Conservation (phyloP, 805 yeast genomes). For the Ogataea polymorpha region DNA sequence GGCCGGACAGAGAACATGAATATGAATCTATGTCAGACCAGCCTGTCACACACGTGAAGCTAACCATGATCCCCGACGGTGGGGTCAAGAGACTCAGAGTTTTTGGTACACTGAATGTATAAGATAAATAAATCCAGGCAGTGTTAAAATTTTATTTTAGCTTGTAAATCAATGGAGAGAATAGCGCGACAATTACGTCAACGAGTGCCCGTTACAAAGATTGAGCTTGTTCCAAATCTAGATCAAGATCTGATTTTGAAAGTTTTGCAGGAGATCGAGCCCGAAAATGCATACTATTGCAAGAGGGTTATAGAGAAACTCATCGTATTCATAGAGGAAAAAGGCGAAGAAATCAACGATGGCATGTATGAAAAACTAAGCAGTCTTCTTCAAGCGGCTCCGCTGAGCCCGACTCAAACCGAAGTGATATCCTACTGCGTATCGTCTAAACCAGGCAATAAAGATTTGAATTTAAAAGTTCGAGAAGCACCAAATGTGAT, state of each 20-base stretch:
- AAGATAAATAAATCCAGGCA: slow-evolving; percentile 1
- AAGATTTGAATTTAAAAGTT: slow-evolving; percentile 32
- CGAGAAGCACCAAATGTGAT: slow-evolving; percentile 62
- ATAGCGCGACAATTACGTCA: slow-evolving; percentile 25
- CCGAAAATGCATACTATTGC: slow-evolving; percentile 50
- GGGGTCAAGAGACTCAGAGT: slow-evolving; percentile 92
- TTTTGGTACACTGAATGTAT: slow-evolving; percentile 48
- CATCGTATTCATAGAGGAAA: slow-evolving; percentile 34
- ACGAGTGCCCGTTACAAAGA: slow-evolving; percentile 26
- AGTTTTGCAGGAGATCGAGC: slow-evolving; percentile 23
- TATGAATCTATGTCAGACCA: slow-evolving; percentile 37
- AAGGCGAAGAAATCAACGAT: slow-evolving; percentile 34
- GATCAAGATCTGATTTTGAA: slow-evolving; percentile 24
- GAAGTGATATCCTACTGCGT: slow-evolving; percentile 39
- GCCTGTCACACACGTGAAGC: slow-evolving; percentile 63
- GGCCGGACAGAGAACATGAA: slow-evolving; percentile 79
- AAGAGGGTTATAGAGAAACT: slow-evolving; percentile 43
- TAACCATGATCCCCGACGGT: slow-evolving; percentile 92
- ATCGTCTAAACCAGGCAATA: slow-evolving; percentile 7
- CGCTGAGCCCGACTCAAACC: slow-evolving; percentile 35
- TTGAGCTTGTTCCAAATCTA: slow-evolving; percentile 7
- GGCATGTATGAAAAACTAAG: slow-evolving; percentile 43
- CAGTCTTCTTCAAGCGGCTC: slow-evolving; percentile 34
- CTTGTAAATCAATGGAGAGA: slow-evolving; percentile 1
- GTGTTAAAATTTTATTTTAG: slow-evolving; percentile 1